Percentiles rank a stretch among this genome's conserved stretches.
phyloP scores from a whole-genome alignment of 164 flowering plant genomes.

The Vitis riparia region DNA sequence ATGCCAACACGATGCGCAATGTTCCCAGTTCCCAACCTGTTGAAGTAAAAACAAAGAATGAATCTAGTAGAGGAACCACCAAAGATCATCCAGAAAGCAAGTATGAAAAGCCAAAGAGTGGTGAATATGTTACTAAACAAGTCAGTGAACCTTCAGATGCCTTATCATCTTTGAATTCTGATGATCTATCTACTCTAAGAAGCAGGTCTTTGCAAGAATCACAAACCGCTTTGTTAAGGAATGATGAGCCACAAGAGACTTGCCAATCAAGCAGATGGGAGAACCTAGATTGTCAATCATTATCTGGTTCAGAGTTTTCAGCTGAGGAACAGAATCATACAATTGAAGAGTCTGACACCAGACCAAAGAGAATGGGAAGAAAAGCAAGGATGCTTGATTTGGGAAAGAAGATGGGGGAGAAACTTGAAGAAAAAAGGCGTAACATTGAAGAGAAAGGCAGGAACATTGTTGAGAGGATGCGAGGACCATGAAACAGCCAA shows the following conservation, averaged over 20 bases:
- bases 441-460: conserved; percentile 75
- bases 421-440: conserved; percentile 86
- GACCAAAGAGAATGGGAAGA: conserved; percentile 59
- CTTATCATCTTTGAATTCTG: conserved; percentile 13
- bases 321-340: conserved; percentile 22
- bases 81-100: conserved; percentile 24
- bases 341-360: conserved; percentile 49
- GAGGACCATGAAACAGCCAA: conserved; percentile 35
- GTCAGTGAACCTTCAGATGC: conserved; percentile 16
- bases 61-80: conserved; percentile 17
- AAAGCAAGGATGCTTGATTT: conserved; percentile 82
- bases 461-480: conserved; percentile 82
- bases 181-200: conserved; percentile 18
- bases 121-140: conserved; percentile 14
- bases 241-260: conserved; percentile 26
- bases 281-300: conserved; percentile 18
- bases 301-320: conserved; percentile 21
- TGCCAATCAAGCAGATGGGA: conserved; percentile 17
- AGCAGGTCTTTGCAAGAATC: conserved; percentile 37
- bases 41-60: conserved; percentile 26
- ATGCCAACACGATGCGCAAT: conserved; percentile 23
- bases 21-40: conserved; percentile 22
- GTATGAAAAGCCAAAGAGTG: conserved; percentile 24
- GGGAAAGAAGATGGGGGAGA: conserved; percentile 92
- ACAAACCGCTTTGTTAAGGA: conserved; percentile 39